Evolutionary conservation across 352 stramenopile species (phyloP), one percentile per base, ranked within the genome.

Genomic region (Phytophthora quininea): DNA sequence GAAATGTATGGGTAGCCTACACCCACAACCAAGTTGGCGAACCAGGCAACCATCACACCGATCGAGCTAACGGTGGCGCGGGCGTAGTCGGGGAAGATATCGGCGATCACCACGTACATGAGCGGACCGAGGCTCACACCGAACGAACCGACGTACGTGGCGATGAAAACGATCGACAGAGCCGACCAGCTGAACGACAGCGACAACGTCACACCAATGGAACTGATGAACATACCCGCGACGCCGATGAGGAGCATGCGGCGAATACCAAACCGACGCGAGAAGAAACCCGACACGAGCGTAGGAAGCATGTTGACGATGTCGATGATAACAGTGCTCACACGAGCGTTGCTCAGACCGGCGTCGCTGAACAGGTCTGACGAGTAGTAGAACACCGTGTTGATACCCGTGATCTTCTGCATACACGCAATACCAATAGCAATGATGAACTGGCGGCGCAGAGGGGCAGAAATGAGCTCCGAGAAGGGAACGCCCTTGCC

Each of bases 341-440:
- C 29, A 38, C 74, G 74, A 29, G 54, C 67, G 43, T 85, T 73
- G 8, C 29, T 58, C 12, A 85, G 50, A 46, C 77, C 77, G 15
- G 73, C 73, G 27, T 71, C 62, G 2, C 10, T 66, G 42, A 85
- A 82, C 31, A 85, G 62, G 35, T 73, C 64, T 5, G 74, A 84
- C 46, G 79, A 88, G 79, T 88, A 85, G 66, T 76, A 79, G 58
- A 83, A 81, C 9, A 85, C 64, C 12, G 74, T 76, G 64, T 86
- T 86, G 74, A 88, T 84, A 53, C 79, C 79, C 12, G 69, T 71
- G 70, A 88, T 68, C 51, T 88, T 78, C 32, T 84, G 72, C 64
- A 73, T 76, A 24, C 49, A 68, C 1, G 63, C 69, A 3, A 86
- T 51, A 1, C 67, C 66, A 59, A 79, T 46, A 2, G 76, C 74